A percentile compares a stretch with the other conserved stretches of the same genome.
Conservation (phyloP, 148 eudicot genomes). For the Persicaria tinctoria region DNA sequence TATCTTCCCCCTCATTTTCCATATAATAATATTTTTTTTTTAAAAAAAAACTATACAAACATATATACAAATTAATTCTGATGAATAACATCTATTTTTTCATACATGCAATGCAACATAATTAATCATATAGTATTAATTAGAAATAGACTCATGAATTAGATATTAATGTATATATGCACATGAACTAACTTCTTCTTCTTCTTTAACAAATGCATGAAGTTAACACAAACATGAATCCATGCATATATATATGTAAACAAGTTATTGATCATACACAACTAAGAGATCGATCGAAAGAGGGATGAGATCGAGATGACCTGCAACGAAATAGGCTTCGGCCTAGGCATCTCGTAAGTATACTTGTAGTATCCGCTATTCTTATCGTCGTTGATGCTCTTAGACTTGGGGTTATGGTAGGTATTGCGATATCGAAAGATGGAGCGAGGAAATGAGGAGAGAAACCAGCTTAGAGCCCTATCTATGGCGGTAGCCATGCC, state of each 20-base stretch:
- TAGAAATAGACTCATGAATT: too few species aligned
- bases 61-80: too few species aligned
- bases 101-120: too few species aligned
- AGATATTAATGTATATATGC: too few species aligned
- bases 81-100: too few species aligned
- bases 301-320: neutral
- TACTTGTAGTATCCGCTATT: neutral
- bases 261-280: neutral
- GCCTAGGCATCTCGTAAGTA: conserved; percentile 7
- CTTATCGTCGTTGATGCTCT: conserved; percentile 5
- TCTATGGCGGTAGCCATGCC: conserved; percentile 12
- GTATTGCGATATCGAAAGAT: neutral
- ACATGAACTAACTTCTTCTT: too few species aligned
- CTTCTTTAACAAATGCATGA: neutral
- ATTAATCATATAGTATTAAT: too few species aligned
- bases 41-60: too few species aligned
- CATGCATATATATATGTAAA: neutral
- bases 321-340: conserved; percentile 2
- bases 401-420: conserved; percentile 1
- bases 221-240: neutral
- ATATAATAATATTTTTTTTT: too few species aligned
- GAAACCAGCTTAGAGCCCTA: conserved; percentile 4
- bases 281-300: neutral
- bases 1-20: too few species aligned
- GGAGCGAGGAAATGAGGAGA: neutral